Conservation (phyloP, 352 stramenopile genomes). For the Globisporangium rhizosaccharum region DNA sequence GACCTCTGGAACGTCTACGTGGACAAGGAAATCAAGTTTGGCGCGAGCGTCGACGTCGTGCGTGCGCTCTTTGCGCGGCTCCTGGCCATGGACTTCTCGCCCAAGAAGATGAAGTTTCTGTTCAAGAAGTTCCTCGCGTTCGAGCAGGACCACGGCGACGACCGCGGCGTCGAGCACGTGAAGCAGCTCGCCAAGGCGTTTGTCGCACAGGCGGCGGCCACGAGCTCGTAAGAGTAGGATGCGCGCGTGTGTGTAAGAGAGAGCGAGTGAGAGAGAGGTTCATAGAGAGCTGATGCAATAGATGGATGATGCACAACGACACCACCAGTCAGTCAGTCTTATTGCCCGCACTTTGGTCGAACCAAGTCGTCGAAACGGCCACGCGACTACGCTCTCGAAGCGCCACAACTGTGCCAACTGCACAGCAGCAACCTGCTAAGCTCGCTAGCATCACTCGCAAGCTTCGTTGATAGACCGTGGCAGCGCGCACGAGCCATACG, state of each 20-base stretch:
- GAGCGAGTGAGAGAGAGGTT: not conserved
- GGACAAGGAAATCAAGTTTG: constrained; percentile 96
- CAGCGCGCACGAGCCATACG: not conserved
- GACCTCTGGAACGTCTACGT: constrained; percentile 97
- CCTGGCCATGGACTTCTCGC: constrained; percentile 91
- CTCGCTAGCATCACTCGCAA: no score
- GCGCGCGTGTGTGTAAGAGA: constrained; percentile 12
- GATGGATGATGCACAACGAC: not conserved
- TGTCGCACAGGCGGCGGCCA: constrained; percentile 64
- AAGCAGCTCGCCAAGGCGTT: constrained; percentile 94
- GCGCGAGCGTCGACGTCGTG: constrained; percentile 71
- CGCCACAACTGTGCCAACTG: no score
- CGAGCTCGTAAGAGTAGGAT: constrained; percentile 11
- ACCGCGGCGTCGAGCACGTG: constrained; percentile 84
- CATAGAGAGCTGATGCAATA: not conserved
- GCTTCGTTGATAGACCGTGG: not conserved
- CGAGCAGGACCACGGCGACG: constrained; percentile 91
- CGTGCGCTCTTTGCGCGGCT: constrained; percentile 89
- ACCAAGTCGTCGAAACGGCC: no score
- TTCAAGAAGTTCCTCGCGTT: constrained; percentile 97
- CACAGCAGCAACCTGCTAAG: no score
- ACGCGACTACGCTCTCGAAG: no score
- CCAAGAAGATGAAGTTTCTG: constrained; percentile 98
- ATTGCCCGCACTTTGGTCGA: no score
- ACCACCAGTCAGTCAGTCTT: no score